A percentile compares a stretch with the other conserved stretches of the same genome.
These are phyloP conservation scores for Boletus mariae DNA, from an alignment of 1,284 basidiomycete species.

Conservation along the genomic window DNA sequence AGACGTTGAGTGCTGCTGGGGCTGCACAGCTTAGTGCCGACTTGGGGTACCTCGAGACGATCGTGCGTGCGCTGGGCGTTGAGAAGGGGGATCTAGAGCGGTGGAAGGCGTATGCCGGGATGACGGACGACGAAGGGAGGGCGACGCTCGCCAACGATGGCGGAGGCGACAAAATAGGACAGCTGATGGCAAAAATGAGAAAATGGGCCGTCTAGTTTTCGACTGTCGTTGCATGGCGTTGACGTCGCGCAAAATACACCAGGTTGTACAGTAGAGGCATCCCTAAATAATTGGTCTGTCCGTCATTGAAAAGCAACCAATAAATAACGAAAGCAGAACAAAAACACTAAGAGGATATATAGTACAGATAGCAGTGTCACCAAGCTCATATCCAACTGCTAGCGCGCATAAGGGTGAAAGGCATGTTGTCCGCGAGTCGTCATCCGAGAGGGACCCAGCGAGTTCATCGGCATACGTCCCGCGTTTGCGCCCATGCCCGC, in stretches of 20 bases:
- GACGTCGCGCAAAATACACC: background rate
- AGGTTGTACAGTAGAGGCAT: slow-evolving; percentile 8
- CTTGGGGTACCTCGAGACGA: slow-evolving; percentile 85
- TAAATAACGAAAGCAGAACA: slow-evolving; percentile 20
- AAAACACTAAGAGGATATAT: slow-evolving; percentile 27
- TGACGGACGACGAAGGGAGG: slow-evolving; percentile 57
- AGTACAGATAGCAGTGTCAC: slow-evolving; percentile 22
- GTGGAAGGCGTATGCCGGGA: slow-evolving; percentile 66
- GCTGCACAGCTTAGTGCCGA: slow-evolving; percentile 86
- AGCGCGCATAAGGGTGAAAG: slow-evolving; percentile 61
- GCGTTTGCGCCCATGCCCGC: slow-evolving; percentile 36
- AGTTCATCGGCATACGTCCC: slow-evolving; percentile 37
- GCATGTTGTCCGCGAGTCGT: slow-evolving; percentile 55
- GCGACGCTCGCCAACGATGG: slow-evolving; percentile 36
- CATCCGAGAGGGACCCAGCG: slow-evolving; percentile 51
- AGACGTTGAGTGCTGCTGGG: slow-evolving; percentile 59
- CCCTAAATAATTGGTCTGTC: slow-evolving; percentile 2
- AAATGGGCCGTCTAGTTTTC: slow-evolving; percentile 40
- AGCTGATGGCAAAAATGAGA: slow-evolving; percentile 48
- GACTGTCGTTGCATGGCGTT: background rate
- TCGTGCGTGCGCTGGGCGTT: slow-evolving; percentile 87
- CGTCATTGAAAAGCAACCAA: slow-evolving; percentile 1
- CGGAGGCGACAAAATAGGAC: slow-evolving; percentile 36
- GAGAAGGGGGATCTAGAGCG: slow-evolving; percentile 70
- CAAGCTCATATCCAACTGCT: background rate